Conservation (phyloP, 768 basidiomycete genomes). For the Royoungia palumana region DNA sequence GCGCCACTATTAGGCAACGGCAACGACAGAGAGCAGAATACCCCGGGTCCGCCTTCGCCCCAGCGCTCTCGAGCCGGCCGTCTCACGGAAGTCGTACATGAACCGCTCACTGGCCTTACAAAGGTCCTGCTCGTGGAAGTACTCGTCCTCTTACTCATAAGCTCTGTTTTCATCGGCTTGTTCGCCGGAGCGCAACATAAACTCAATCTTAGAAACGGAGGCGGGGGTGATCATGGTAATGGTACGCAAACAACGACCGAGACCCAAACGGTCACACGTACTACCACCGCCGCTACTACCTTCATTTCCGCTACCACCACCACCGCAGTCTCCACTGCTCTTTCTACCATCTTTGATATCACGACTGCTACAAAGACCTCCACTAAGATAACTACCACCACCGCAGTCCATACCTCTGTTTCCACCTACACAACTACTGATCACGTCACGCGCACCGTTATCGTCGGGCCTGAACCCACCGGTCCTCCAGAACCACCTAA, state of each 20-base stretch:
- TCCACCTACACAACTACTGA: slow-evolving; percentile 39
- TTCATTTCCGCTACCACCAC: slow-evolving; percentile 29
- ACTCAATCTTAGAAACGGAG: slow-evolving; percentile 50
- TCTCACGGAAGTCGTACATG: slow-evolving; percentile 57
- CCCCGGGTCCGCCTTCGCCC: slow-evolving; percentile 37
- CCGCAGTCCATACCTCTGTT: slow-evolving; percentile 35
- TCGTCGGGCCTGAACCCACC: slow-evolving; percentile 38
- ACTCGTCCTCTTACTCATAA: slow-evolving; percentile 75
- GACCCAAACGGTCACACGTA: slow-evolving; percentile 32
- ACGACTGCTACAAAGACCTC: slow-evolving; percentile 40
- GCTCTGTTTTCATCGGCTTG: slow-evolving; percentile 87
- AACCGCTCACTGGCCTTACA: slow-evolving; percentile 79
- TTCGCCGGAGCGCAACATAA: slow-evolving; percentile 88
- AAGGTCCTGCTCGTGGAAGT: slow-evolving; percentile 75
- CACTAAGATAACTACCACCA: slow-evolving; percentile 38
- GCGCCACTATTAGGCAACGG: slow-evolving; percentile 60
- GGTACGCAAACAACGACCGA: slow-evolving; percentile 33
- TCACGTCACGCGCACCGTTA: slow-evolving; percentile 38
- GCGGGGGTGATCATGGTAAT: slow-evolving; percentile 29
- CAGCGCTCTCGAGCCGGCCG: slow-evolving; percentile 25
- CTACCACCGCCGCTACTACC: slow-evolving; percentile 30
- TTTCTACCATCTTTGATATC: slow-evolving; percentile 32
- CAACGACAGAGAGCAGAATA: slow-evolving; percentile 37
- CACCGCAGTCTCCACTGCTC: slow-evolving; percentile 33
- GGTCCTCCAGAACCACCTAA: slow-evolving; percentile 51